Base-by-base conservation (phyloP, 2,329 filamentous ascomycete genomes). In the Chrysoporthe austroafricana region DNA sequence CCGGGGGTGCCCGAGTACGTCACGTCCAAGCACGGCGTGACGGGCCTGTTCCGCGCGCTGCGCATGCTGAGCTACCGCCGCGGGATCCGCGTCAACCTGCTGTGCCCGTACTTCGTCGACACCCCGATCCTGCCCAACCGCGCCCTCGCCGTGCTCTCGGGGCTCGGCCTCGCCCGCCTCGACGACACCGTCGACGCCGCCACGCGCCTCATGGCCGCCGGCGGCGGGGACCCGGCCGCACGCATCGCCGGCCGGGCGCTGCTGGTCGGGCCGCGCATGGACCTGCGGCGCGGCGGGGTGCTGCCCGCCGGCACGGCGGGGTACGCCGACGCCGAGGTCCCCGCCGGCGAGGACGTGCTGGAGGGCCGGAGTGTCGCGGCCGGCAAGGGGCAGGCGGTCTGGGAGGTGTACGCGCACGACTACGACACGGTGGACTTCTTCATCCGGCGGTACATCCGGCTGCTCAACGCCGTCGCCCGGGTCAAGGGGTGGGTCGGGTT, bases 71-170 rank as follows among this genome's bases (percentile, higher is more conserved):
- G 83, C 2, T 81, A 82, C 64, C 71, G 77, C 8, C 77, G 82
- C 54, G 85, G 86, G 34, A 78, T 91, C 54, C 83, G 90, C 57
- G 79, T 90, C 68, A 92, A 91, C 74, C 81, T 91, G 73, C 75
- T 92, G n/a, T 85, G 84, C 67, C 90, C 90, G 0, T 91, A 91
- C 77, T 91, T 90, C 75, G 79, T 83, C 72, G 85, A 88, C 72
- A 89, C 87, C 16, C 85, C 87, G n/a, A 83, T 91, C 57, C 74
- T 89, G 4, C 77, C 82, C 0, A 68, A 77, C 1, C 66, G 71
- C 1, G 87, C 81, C 21, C 80, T 85, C 39, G 69, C 84, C 2
- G 68, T 90, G 18, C 80, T 91, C 2, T 85, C 88, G 0, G 90
- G 89, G 16, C 82, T 79, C 3, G 84, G 80, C 1, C 79, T 84